phyloP scores from a whole-genome alignment of 75 land plant genomes.

The Larix kaempferi region DNA sequence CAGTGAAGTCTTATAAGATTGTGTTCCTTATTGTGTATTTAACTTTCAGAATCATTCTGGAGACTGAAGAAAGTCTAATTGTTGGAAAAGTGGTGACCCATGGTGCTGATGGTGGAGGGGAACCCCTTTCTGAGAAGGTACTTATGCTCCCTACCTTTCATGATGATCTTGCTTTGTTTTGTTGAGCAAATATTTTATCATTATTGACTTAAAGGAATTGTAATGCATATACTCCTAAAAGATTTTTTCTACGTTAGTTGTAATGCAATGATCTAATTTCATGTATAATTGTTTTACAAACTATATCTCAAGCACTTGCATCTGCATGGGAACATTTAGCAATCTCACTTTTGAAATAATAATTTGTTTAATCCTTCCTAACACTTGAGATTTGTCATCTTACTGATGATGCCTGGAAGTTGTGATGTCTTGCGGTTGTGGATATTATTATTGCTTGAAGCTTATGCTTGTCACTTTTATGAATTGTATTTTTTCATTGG shows the following conservation, averaged over 20 bases:
- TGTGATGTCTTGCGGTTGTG: too few species aligned
- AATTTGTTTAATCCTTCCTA: too few species aligned
- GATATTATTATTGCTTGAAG: too few species aligned
- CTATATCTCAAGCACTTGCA: conserved; percentile 81
- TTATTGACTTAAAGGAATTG: too few species aligned
- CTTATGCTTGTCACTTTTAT: too few species aligned
- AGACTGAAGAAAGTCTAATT: conserved; percentile 73
- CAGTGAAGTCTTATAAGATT: not conserved
- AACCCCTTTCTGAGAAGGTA: conserved; percentile 89
- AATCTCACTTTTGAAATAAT: conserved; percentile 67
- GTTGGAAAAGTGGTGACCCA: conserved; percentile 73
- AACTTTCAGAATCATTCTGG: conserved; percentile 50
- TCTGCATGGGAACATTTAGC: conserved; percentile 83
- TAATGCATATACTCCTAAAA: too few species aligned
- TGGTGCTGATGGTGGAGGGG: conserved; percentile 57
- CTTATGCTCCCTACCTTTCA: not conserved
- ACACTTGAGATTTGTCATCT: too few species aligned
- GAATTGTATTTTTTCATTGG: too few species aligned
- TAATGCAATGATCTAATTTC: not conserved
- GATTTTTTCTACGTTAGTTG: not conserved
- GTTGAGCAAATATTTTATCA: too few species aligned
- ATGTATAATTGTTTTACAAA: conserved; percentile 38
- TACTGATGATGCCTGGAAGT: too few species aligned
- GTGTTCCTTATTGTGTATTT: too few species aligned
- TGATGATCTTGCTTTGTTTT: too few species aligned